A percentile compares a stretch with the other conserved stretches of the same genome.
These are phyloP conservation scores for Sordaria brevicollis DNA, from an alignment of 495 filamentous ascomycete species.

Conservation along the genomic window DNA sequence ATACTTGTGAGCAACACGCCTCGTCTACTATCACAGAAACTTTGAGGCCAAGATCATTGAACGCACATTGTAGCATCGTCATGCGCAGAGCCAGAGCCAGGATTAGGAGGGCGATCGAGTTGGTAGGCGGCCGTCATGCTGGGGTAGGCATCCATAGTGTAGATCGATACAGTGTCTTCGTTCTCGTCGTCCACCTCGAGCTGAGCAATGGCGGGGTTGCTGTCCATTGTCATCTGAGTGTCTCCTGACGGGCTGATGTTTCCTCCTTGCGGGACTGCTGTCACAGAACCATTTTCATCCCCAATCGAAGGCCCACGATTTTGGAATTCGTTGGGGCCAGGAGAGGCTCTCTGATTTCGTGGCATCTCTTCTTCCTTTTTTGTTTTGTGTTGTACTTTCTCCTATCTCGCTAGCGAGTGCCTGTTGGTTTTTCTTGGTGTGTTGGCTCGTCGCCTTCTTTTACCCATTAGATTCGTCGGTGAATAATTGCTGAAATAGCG, in stretches of 20 bases:
- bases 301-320: neutral
- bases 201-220: neutral
- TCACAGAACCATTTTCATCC: neutral
- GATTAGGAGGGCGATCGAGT: constrained; percentile 14
- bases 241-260: neutral
- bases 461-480: constrained; percentile 12
- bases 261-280: neutral
- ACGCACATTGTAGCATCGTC: constrained; percentile 39
- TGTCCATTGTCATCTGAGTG: neutral
- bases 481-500: neutral
- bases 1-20: constrained; percentile 1
- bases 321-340: neutral
- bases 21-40: neutral
- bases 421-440: constrained; percentile 3
- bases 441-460: constrained; percentile 4
- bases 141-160: constrained; percentile 26
- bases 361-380: neutral
- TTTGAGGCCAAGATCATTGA: neutral
- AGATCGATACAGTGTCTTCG: constrained; percentile 9
- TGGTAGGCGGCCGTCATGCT: constrained; percentile 14
- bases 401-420: neutral
- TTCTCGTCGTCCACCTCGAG: constrained; percentile 5
- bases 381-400: neutral
- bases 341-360: neutral
- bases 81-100: neutral